Conservation (phyloP, 1,139 yeast genomes). For the Sporopachydermia cereana region DNA sequence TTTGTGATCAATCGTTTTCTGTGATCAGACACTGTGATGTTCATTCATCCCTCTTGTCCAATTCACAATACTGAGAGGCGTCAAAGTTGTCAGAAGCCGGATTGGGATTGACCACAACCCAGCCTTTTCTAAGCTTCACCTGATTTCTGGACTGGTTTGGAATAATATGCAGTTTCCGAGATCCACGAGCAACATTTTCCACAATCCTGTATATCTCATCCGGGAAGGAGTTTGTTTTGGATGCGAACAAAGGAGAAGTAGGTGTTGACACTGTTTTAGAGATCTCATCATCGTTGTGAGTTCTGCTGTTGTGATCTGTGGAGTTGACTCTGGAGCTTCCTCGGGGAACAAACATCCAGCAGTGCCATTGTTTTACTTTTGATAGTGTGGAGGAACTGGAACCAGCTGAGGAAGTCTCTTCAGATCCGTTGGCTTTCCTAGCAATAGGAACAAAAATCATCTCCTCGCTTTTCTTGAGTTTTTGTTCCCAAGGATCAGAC, state of each 20-base stretch:
- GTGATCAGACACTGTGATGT: no score
- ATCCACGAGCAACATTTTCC: constrained; percentile 82
- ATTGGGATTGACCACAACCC: constrained; percentile 89
- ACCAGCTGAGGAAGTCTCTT: no score
- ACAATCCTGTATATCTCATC: constrained; percentile 67
- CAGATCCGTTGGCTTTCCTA: constrained; percentile 7
- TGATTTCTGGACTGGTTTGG: constrained; percentile 64
- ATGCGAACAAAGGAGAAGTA: constrained; percentile 15
- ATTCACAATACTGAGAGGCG: constrained; percentile 32
- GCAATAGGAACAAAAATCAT: constrained; percentile 55
- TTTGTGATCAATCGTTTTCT: no score
- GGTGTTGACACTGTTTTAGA: no score
- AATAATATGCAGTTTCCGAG: constrained; percentile 70
- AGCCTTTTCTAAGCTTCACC: constrained; percentile 67
- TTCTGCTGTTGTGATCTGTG: no score
- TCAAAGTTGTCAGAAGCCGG: constrained; percentile 61
- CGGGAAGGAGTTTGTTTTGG: constrained; percentile 46
- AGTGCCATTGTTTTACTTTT: constrained; percentile 65
- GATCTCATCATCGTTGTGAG: no score
- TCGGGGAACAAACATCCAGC: constrained; percentile 96
- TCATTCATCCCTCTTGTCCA: no score
- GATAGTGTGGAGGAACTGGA: constrained; percentile 1
- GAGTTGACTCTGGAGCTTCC: no score
- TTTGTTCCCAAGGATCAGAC: constrained; percentile 50
- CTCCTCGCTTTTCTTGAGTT: constrained; percentile 83